Evolutionary conservation across 768 basidiomycete genomes (phyloP).

Genomic region (Termitomyces eurrhizus): DNA sequence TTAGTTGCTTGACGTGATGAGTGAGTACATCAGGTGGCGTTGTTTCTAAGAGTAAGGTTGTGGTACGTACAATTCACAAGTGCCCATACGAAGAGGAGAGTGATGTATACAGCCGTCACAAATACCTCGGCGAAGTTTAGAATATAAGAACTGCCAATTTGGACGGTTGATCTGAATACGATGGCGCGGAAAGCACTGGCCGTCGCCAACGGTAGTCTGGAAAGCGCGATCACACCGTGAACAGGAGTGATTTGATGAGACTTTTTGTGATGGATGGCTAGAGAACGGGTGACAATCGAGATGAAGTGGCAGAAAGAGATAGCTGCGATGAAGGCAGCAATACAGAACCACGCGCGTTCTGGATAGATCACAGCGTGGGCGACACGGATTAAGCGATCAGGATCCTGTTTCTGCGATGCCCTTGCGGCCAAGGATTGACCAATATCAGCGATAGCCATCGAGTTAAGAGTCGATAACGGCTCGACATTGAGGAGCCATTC

Average conservation of each 20-base stretch:
- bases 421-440: neutral
- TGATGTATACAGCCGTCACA: conserved; percentile 30
- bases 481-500: neutral
- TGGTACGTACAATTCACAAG: conserved; percentile 14
- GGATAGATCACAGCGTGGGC: conserved; percentile 11
- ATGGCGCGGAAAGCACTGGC: conserved; percentile 16
- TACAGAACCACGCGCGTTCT: conserved; percentile 16
- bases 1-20: conserved; percentile 25
- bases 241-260: neutral
- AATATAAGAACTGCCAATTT: conserved; percentile 25
- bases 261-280: neutral
- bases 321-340: conserved; percentile 14
- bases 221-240: conserved; percentile 2
- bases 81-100: conserved; percentile 27
- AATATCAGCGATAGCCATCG: neutral
- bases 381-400: conserved; percentile 7
- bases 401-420: conserved; percentile 9
- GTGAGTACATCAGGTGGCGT: neutral
- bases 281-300: neutral
- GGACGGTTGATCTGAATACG: conserved; percentile 20
- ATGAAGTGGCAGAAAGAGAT: conserved; percentile 10
- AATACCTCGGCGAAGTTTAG: conserved; percentile 34
- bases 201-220: conserved; percentile 13
- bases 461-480: neutral
- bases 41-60: neutral